phyloP scores from a whole-genome alignment of 306 rosid species.

The Abrus pulchellus region DNA sequence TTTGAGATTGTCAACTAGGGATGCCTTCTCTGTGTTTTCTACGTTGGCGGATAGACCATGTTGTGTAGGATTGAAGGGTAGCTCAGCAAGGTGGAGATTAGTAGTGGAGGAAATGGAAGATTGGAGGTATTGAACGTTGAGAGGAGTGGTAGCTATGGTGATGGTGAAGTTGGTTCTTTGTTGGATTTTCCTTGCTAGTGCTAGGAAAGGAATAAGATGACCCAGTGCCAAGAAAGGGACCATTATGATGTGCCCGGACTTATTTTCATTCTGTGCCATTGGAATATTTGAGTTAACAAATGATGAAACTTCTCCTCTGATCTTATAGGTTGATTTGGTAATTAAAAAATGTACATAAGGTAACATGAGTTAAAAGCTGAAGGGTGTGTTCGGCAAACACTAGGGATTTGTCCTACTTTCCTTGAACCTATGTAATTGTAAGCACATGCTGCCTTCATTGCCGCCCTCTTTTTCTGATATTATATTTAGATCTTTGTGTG shows the following conservation, averaged over 20 bases:
- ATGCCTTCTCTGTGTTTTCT: constrained; percentile 70
- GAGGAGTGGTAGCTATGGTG: constrained; percentile 73
- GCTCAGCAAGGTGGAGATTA: constrained; percentile 55
- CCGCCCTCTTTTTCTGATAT: too few relatives aligned
- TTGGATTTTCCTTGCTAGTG: constrained; percentile 66
- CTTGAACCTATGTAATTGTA: too few relatives aligned
- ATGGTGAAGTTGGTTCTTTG: constrained; percentile 51
- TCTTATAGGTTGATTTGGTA: too few relatives aligned
- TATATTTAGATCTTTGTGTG: too few relatives aligned
- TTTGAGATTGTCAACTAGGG: constrained; percentile 32
- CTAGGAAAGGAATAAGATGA: constrained; percentile 77
- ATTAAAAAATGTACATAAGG: too few relatives aligned
- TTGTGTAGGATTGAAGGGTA: constrained; percentile 55
- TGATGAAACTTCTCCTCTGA: too few relatives aligned
- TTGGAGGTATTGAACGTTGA: constrained; percentile 68
- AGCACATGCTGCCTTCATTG: too few relatives aligned
- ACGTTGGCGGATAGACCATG: constrained; percentile 63
- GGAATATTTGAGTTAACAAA: background rate
- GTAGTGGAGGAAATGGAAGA: constrained; percentile 49
- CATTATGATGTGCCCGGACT: constrained; percentile 64
- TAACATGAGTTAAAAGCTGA: too few relatives aligned
- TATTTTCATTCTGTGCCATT: constrained; percentile 41
- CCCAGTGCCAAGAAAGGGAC: constrained; percentile 79
- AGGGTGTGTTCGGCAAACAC: too few relatives aligned
- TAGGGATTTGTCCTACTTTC: too few relatives aligned